Evolutionary conservation across 495 filamentous ascomycete genomes (phyloP), one percentile per base, ranked within the genome.

Genomic region (Aspergillus biplanus): DNA sequence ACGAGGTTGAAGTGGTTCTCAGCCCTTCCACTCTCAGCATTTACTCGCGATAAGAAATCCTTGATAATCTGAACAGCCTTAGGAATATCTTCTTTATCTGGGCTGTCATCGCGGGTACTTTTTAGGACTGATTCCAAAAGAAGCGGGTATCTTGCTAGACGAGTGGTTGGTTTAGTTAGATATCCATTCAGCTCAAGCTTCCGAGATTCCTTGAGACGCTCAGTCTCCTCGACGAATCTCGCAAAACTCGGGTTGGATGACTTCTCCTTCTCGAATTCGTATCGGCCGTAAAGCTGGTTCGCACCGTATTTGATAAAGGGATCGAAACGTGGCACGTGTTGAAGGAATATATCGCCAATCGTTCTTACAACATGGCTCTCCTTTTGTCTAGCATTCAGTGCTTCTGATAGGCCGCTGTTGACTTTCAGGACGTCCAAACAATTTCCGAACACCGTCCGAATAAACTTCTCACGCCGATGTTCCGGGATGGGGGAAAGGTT

Each of bases 121-220:
- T 97, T 98, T 52, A 90, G 68, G 31, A 98, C 89, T 56, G 92
- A 91, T 64, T 97, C 95, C n/a, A 99, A 81, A 4, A 99, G 82
- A 35, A 99, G 81, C 6, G 96, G 96, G 73, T 99, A 99, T 72
- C 96, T 85, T 42, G 96, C 96, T 68, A 99, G 80, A 81, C 96
- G 85, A 34, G 96, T 99, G 6, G 96, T 99, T 0, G 96, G 96
- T 74, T 99, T 99, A 2, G 96, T 99, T 50, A 99, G 80, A 71
- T 99, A 99, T 63, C 96, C 96, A 75, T 99, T 99, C 53, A 99
- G 80, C 75, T 99, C 96, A 35, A 99, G 80, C 78, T 99, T 99
- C 47, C 96, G 85, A 2, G 93, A 97, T 73, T 99, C 96, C 70
- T 97, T 97, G 63, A 96, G 85, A 56, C 96, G 86, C 71, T 99